Base-by-base conservation (phyloP, 208 protist genomes). In the Wallacemonas sp. region DNA sequence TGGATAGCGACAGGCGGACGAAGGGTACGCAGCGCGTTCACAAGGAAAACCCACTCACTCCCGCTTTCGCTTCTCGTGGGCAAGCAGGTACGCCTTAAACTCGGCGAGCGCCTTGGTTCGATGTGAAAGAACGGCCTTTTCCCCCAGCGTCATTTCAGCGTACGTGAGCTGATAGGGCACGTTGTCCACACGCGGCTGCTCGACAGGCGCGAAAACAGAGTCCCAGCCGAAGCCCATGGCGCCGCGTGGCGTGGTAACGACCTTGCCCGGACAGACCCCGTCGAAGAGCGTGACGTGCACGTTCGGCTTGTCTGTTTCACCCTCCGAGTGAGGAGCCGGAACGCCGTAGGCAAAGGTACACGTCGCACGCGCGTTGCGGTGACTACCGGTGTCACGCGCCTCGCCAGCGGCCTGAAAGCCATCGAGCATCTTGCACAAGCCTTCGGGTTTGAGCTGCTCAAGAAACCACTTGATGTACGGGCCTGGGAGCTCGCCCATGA, bases 381-480 rank as follows among this genome's bases (percentile, higher is more conserved):
- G 66, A 5, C 34, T 13, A 22, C 50, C 64, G 10, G 54, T 37
- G 1, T 42, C 50, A 3, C 22, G 50, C 3, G 27, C 42, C 30
- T 65, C 62, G 1, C 9, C 42, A 4, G 39, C 5, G 26, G 34
- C 58, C 3, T 70, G 54, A 65, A 97, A 99, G 17, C 85, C 96
- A 1, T 78, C 73, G 15, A 98, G 72, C 74, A 99, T 71, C 26
- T 97, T 91, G 42, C 90, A 76, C 45, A 99, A 83, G 10, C 97
- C 97, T 24, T 85, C 81, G 61, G 85, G 82, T 6, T 95, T 89
- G 3, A 98, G 53, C 26, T 81, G 87, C 5, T 98, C 87, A 9
- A 99, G 79, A 72, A 99, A 99, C 96, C 97, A 99, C 77, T 99
- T 99, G 24, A 99, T 90, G 80, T 99, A 99, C n/a, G 97, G 97